Evolutionary conservation across 2,329 filamentous ascomycete species (phyloP).

Genomic region (Volutella citrinella): DNA sequence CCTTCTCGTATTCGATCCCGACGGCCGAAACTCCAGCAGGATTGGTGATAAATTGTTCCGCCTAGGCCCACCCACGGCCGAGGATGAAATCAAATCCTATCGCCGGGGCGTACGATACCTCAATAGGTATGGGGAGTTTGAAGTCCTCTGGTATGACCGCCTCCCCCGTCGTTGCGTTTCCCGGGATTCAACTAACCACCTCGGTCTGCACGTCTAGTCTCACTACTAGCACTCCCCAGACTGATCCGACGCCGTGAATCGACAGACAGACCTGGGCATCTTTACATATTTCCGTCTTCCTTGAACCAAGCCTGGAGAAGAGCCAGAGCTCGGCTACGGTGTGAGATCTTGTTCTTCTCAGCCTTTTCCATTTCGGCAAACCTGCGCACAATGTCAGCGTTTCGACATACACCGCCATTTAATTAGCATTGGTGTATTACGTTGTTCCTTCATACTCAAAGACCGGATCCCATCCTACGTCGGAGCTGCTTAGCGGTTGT

Average conservation of each 20-base stretch:
- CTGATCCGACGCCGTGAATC: not conserved
- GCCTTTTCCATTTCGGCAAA: slow-evolving; percentile 92
- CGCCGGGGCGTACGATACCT: slow-evolving; percentile 68
- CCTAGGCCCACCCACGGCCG: slow-evolving; percentile 35
- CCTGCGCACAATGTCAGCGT: slow-evolving; percentile 34
- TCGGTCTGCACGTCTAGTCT: too few relatives aligned
- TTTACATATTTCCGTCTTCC: too few relatives aligned
- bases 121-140: slow-evolving; percentile 70
- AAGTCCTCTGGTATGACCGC: slow-evolving; percentile 65
- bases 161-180: not conserved
- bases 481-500: not conserved
- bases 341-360: slow-evolving; percentile 89
- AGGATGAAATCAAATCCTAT: slow-evolving; percentile 65
- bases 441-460: slow-evolving; percentile 94
- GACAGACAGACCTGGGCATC: too few relatives aligned
- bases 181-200: too few relatives aligned
- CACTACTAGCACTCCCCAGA: too few relatives aligned
- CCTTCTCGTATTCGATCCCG: slow-evolving; percentile 85
- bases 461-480: slow-evolving; percentile 86
- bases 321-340: slow-evolving; percentile 80
- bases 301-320: slow-evolving; percentile 83
- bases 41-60: slow-evolving; percentile 50
- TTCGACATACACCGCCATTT: not conserved
- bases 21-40: slow-evolving; percentile 67
- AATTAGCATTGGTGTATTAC: slow-evolving; percentile 27